phyloP scores from a whole-genome alignment of 257 asterid species.

The Parsonsia alboflavescens region DNA sequence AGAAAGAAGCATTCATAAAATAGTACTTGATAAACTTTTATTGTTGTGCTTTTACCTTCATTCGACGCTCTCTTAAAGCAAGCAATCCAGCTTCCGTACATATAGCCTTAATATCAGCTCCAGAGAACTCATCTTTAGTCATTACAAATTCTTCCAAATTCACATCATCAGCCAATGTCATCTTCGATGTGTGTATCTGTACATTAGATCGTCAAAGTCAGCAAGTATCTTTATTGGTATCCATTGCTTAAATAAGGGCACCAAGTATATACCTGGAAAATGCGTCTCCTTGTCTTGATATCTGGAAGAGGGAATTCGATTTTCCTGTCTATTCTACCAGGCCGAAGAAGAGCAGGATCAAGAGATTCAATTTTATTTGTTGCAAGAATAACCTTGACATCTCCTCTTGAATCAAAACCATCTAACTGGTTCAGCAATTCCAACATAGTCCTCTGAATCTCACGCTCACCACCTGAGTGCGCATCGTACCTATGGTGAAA shows the following conservation, averaged over 20 bases:
- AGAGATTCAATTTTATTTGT: constrained; percentile 84
- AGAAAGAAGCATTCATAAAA: no score
- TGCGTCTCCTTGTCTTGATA: constrained; percentile 79
- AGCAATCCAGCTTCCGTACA: constrained; percentile 96
- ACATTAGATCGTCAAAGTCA: background rate
- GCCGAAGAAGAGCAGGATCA: constrained; percentile 90
- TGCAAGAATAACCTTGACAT: constrained; percentile 90
- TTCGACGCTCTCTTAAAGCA: constrained; percentile 87
- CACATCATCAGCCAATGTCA: constrained; percentile 89
- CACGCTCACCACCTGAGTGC: constrained; percentile 98
- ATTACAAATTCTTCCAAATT: constrained; percentile 90
- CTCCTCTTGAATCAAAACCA: constrained; percentile 95
- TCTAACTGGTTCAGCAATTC: constrained; percentile 84
- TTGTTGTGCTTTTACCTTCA: constrained; percentile 94
- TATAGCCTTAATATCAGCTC: constrained; percentile 94
- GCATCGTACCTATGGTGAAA: constrained; percentile 64
- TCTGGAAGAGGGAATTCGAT: constrained; percentile 91
- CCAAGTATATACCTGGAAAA: constrained; percentile 55
- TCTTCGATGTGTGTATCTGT: constrained; percentile 87
- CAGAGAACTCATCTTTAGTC: constrained; percentile 92
- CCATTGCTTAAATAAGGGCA: background rate
- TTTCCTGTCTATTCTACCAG: constrained; percentile 88
- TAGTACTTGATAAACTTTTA: no score
- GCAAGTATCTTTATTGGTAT: background rate
- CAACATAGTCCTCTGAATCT: constrained; percentile 94